Evolutionary conservation across 495 filamentous ascomycete species (phyloP).

Genomic region (Ascodesmis nigricans): DNA sequence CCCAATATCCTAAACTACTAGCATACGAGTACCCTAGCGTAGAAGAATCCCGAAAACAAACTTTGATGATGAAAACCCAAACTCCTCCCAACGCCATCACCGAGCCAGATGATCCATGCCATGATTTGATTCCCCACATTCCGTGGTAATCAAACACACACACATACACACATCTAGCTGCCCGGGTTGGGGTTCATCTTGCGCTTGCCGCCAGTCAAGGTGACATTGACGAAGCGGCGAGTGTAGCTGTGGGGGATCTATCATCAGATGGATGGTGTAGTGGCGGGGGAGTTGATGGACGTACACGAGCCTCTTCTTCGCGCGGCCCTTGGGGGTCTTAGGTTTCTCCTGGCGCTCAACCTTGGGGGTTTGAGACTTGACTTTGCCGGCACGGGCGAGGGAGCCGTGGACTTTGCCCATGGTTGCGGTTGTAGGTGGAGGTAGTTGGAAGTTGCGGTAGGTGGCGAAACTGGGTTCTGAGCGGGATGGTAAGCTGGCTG

Average conservation of each 20-base stretch:
- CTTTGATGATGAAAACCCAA: no score
- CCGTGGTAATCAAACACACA: no score
- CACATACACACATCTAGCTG: constrained; percentile 24
- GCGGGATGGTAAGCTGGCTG: no score
- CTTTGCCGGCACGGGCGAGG: constrained; percentile 92
- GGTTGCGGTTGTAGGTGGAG: constrained; percentile 32
- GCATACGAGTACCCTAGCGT: no score
- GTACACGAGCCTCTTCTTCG: constrained; percentile 73
- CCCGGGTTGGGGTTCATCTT: constrained; percentile 62
- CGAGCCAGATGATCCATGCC: no score
- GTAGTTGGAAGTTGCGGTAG: no score
- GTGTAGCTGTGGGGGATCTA: constrained; percentile 62
- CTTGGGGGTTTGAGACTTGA: constrained; percentile 83
- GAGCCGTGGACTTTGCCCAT: constrained; percentile 88
- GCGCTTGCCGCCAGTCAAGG: constrained; percentile 95
- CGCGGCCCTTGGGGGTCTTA: constrained; percentile 90
- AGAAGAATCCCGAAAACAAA: no score
- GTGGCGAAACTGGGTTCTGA: no score
- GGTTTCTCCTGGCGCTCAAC: constrained; percentile 82
- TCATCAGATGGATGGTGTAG: neutral
- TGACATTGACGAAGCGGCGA: constrained; percentile 98
- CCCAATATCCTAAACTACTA: no score
- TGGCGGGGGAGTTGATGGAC: no score
- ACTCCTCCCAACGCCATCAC: no score
- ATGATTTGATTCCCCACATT: no score